Evolutionary conservation across 2,329 filamentous ascomycete genomes (phyloP).

Genomic region (Endocalyx cinctus): DNA sequence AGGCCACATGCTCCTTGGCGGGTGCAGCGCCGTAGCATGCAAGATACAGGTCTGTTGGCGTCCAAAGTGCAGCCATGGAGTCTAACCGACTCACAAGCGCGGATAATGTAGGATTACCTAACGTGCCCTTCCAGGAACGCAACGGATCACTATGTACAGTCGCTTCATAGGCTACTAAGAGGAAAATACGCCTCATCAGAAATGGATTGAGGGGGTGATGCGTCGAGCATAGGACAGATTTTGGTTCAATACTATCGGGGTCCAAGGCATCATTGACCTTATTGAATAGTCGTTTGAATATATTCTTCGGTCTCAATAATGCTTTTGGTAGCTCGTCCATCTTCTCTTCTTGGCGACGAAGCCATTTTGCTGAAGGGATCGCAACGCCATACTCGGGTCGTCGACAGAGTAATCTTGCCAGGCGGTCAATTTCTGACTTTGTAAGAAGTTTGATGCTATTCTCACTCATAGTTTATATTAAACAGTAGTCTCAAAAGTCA

Average conservation of each 20-base stretch:
- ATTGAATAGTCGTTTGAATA: conserved; percentile 28
- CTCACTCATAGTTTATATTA: neutral
- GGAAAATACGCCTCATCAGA: conserved; percentile 40
- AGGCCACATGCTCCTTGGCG: conserved; percentile 23
- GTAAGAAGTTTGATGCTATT: conserved; percentile 22
- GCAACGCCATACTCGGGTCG: conserved; percentile 26
- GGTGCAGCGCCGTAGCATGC: conserved; percentile 27
- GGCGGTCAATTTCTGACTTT: conserved; percentile 23
- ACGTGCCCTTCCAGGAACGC: conserved; percentile 20
- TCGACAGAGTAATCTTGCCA: conserved; percentile 34
- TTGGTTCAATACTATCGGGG: conserved; percentile 20
- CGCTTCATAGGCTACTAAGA: conserved; percentile 37
- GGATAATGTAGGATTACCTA: conserved; percentile 12
- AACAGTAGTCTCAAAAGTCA: neutral
- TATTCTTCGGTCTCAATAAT: conserved; percentile 21
- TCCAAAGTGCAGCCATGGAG: conserved; percentile 34
- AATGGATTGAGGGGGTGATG: conserved; percentile 38
- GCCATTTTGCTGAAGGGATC: conserved; percentile 32
- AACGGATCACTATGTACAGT: conserved; percentile 25
- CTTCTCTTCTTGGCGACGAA: conserved; percentile 28
- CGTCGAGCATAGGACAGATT: conserved; percentile 34
- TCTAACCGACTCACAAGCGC: conserved; percentile 29
- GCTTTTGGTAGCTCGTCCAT: conserved; percentile 21
- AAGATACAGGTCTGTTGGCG: conserved; percentile 30
- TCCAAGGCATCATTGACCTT: conserved; percentile 24